Percentiles rank a stretch among this genome's conserved stretches.
Conservation (phyloP, 2,329 filamentous ascomycete species). For the Xylariaceae sp. region DNA sequence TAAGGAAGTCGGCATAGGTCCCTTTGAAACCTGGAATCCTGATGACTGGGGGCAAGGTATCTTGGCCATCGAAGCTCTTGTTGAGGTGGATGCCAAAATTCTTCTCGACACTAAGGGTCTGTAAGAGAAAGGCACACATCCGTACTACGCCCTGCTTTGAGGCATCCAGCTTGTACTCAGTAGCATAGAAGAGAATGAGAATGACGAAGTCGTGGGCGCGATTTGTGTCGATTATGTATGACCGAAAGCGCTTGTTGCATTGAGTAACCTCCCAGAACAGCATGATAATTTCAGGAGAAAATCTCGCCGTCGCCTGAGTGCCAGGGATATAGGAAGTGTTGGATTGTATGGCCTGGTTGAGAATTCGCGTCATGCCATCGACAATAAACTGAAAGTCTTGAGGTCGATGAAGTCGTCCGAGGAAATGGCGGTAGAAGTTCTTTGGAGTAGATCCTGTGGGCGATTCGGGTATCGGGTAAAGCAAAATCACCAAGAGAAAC, state of each 20-base stretch:
- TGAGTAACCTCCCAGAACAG: conserved; percentile 96
- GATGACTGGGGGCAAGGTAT: conserved; percentile 79
- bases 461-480: conserved; percentile 85
- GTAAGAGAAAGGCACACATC: conserved; percentile 96
- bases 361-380: conserved; percentile 86
- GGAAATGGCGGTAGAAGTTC: conserved; percentile 91
- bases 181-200: conserved; percentile 85
- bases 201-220: conserved; percentile 90
- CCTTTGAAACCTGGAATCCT: conserved; percentile 81
- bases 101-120: conserved; percentile 89
- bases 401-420: conserved; percentile 83
- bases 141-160: conserved; percentile 89
- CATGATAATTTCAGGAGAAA: conserved; percentile 94
- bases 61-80: conserved; percentile 82
- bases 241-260: conserved; percentile 95
- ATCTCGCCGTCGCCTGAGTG: conserved; percentile 74
- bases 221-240: conserved; percentile 95
- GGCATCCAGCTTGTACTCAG: conserved; percentile 81
- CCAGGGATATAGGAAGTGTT: conserved; percentile 86
- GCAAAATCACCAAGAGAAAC: conserved; percentile 76
- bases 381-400: conserved; percentile 98
- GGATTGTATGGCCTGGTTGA: conserved; percentile 89
- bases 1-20: conserved; percentile 88
- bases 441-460: conserved; percentile 65
- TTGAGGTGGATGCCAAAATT: conserved; percentile 90